Conservation (phyloP, 1,139 yeast genomes). For the Debaryomyces subglobosus region DNA sequence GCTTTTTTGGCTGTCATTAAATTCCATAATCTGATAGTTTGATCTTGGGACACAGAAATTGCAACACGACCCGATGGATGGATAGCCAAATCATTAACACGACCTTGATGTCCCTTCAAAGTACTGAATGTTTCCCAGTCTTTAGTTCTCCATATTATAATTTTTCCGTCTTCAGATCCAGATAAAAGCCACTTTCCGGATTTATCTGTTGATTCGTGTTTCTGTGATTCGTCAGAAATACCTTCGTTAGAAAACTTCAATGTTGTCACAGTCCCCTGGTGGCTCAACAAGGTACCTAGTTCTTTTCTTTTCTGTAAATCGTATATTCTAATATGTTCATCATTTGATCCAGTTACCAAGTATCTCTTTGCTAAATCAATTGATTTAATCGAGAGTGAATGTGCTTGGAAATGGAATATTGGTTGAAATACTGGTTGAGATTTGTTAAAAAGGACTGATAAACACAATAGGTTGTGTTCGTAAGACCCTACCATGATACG, state of each 20-base stretch:
- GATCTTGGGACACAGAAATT: conserved; percentile 83
- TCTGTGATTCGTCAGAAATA: conserved; percentile 16
- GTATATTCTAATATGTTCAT: conserved; percentile 92
- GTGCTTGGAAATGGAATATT: conserved; percentile 94
- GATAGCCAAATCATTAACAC: conserved; percentile 80
- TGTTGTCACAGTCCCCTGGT: conserved; percentile 84
- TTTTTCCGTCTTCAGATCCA: conserved; percentile 89
- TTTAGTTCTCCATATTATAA: conserved; percentile 91
- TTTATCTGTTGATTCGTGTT: conserved; percentile 28
- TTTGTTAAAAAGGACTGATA: conserved; percentile 59
- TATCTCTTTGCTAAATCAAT: conserved; percentile 84
- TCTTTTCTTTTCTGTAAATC: conserved; percentile 94
- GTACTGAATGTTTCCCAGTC: conserved; percentile 96
- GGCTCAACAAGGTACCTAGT: conserved; percentile 86
- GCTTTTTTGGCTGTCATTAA: conserved; percentile 98
- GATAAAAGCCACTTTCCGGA: conserved; percentile 86
- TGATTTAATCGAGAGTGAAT: conserved; percentile 81
- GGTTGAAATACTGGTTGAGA: conserved; percentile 76
- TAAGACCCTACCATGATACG: conserved; percentile 92
- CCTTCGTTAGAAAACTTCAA: conserved; percentile 67
- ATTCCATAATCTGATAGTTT: conserved; percentile 88
- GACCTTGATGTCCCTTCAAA: conserved; percentile 80
- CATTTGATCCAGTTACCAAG: conserved; percentile 92
- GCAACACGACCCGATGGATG: conserved; percentile 96
- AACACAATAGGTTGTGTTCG: conserved; percentile 88